Evolutionary conservation across 140 eudicot genomes (phyloP), one percentile per base, ranked within the genome.

Genomic region (Bidens hawaiensis): DNA sequence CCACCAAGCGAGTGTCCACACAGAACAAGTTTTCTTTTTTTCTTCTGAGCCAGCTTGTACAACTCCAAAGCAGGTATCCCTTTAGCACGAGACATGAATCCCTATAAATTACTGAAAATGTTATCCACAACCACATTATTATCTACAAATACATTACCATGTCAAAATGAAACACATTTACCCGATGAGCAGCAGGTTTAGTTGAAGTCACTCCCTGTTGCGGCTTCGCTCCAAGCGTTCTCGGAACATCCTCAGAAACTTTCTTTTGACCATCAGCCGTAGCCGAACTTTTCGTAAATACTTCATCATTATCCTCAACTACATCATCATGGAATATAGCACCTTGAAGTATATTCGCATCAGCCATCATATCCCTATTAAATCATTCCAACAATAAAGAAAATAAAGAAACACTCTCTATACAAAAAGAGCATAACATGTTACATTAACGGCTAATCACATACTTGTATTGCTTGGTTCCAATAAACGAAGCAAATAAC

Each of bases 1-100:
- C 99, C 99, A 72, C 99, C 99, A 34, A 93, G 96, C 42, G 99
- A 93, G 79, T 93, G 99, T 22, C 99, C 99, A 81, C 99, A 93
- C 6, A 93, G 76, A 43, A 93, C 99, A 54, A 93, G 95, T 63
- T 85, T 93, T 15, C 96, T 78, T 53, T 81, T 88, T 84, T 93
- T 93, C 56, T 85, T 93, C 74, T 93, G 96, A 65, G 99, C 99
- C 63, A 93, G 87, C 75, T 87, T 93, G 72, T 93, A 93, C 66
- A 93, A 73, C 74, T 93, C 99, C 76, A 93, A 69, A 64, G 97
- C 97, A 56, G 99, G 99, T 69, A 93, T 93, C 69, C 99, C 99
- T 88, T 93, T 93, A 52, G 99, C 99, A 70, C 99, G 97, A 40
- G 94, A 86, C 99, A 93, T 93, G 62, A 93, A 93, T 8, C 99